A percentile compares a stretch with the other conserved stretches of the same genome.
Conservation (phyloP, 1,284 basidiomycete species). For the Naganishia sp. region DNA sequence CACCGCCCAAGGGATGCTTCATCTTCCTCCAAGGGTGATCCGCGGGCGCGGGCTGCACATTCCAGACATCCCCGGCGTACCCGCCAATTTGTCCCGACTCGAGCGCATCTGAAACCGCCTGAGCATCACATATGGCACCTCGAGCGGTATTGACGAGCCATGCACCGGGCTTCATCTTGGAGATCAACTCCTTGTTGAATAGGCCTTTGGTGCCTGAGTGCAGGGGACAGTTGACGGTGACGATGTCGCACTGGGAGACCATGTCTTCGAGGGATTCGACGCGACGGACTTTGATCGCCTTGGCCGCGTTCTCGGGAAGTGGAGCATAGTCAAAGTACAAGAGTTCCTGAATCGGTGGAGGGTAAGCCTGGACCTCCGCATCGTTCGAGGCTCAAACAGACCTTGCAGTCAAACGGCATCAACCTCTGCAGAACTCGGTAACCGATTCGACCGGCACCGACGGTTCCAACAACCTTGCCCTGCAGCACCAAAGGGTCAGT, state of each 20-base stretch:
- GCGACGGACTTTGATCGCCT: slow-evolving; percentile 71
- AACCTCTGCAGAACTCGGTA: slow-evolving; percentile 88
- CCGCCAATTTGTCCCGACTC: slow-evolving; percentile 73
- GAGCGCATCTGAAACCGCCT: slow-evolving; percentile 76
- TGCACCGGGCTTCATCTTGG: slow-evolving; percentile 85
- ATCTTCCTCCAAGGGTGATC: slow-evolving; percentile 84
- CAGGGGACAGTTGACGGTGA: slow-evolving; percentile 41
- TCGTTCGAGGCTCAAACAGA: background rate
- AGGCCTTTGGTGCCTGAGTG: slow-evolving; percentile 74
- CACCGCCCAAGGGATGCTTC: slow-evolving; percentile 76
- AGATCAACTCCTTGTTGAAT: slow-evolving; percentile 77
- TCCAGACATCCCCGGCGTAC: slow-evolving; percentile 62
- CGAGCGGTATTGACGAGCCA: slow-evolving; percentile 94
- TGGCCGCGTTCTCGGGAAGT: slow-evolving; percentile 72
- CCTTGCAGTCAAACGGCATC: slow-evolving; percentile 79
- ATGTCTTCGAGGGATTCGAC: slow-evolving; percentile 84
- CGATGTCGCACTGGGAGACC: slow-evolving; percentile 62
- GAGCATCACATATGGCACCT: slow-evolving; percentile 85
- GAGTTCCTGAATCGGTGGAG: slow-evolving; percentile 60
- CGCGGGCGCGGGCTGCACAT: slow-evolving; percentile 64
- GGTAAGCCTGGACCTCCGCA: background rate
- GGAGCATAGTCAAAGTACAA: slow-evolving; percentile 89
- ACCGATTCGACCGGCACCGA: slow-evolving; percentile 82
- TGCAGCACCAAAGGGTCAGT: background rate
- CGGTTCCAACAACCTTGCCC: slow-evolving; percentile 82